Percentiles rank a stretch among this genome's conserved stretches.
phyloP scores from a whole-genome alignment of 495 filamentous ascomycete species.

The Hypoxylon lenormandii region DNA sequence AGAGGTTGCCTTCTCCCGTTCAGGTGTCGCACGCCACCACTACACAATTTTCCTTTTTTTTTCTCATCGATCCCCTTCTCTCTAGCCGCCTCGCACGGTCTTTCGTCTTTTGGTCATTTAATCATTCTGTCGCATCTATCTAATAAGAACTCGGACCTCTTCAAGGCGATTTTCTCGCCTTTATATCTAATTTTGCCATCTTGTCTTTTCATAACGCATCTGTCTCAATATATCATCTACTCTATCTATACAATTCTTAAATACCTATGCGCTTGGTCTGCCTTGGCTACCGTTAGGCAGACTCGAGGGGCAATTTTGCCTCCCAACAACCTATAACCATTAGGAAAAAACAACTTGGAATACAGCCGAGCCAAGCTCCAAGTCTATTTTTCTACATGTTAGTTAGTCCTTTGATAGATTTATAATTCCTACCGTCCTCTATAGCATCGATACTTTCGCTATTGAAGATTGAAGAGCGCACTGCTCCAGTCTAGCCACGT shows the following conservation, averaged over 20 bases:
- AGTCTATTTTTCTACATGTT: conserved; percentile 14
- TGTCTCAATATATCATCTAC: conserved; percentile 21
- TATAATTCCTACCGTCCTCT: conserved; percentile 8
- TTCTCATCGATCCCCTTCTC: neutral
- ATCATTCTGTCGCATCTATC: conserved; percentile 23
- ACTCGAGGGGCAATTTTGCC: conserved; percentile 4
- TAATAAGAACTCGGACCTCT: neutral
- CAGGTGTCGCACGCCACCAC: conserved; percentile 11
- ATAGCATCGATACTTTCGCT: conserved; percentile 4
- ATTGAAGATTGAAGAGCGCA: conserved; percentile 7
- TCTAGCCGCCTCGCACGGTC: conserved; percentile 1
- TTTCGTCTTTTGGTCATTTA: neutral
- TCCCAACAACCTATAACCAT: neutral
- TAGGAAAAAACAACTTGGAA: conserved; percentile 11
- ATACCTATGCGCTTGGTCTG: neutral
- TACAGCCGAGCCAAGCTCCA: conserved; percentile 1
- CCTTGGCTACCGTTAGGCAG: neutral
- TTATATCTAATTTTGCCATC: neutral
- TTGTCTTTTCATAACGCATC: neutral
- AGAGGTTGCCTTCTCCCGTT: conserved; percentile 17
- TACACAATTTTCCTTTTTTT: conserved; percentile 11
- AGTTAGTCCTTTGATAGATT: conserved; percentile 25
- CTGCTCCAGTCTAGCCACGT: conserved; percentile 8
- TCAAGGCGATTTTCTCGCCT: conserved; percentile 7
- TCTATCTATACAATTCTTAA: conserved; percentile 1